Evolutionary conservation across 2,329 filamentous ascomycete species (phyloP).

Genomic region (Paecilomyces niveus): DNA sequence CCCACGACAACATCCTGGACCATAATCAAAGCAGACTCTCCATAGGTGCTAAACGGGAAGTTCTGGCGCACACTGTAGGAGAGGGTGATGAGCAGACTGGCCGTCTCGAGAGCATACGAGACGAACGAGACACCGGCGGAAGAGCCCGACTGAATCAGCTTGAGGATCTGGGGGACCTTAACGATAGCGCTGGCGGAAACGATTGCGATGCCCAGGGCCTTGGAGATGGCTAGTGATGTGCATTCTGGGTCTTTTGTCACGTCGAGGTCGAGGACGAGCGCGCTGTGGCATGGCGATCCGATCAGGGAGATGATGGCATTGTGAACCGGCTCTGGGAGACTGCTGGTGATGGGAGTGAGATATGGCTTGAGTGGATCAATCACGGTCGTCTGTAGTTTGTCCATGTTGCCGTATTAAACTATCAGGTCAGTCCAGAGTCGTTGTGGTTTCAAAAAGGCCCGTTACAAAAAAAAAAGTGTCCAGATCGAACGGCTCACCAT

Average conservation of each 20-base stretch:
- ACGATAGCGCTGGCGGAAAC: slow-evolving; percentile 84
- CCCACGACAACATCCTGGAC: slow-evolving; percentile 89
- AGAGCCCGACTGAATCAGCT: slow-evolving; percentile 74
- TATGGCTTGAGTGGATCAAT: slow-evolving; percentile 38
- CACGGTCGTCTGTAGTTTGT: slow-evolving; percentile 32
- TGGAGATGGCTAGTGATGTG: slow-evolving; percentile 83
- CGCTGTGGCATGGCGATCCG: slow-evolving; percentile 76
- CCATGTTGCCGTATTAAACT: slow-evolving; percentile 22
- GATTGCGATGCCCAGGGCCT: slow-evolving; percentile 88
- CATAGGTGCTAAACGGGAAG: slow-evolving; percentile 94
- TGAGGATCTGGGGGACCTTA: slow-evolving; percentile 95
- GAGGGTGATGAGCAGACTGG: slow-evolving; percentile 77
- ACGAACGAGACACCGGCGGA: slow-evolving; percentile 81
- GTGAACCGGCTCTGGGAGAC: slow-evolving; percentile 66
- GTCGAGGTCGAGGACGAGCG: slow-evolving; percentile 78
- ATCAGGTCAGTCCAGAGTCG: not conserved
- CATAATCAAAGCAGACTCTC: slow-evolving; percentile 87
- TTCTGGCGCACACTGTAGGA: slow-evolving; percentile 87
- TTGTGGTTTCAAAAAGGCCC: not conserved
- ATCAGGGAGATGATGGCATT: slow-evolving; percentile 72
- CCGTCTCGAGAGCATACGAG: slow-evolving; percentile 86
- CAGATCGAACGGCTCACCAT: not conserved
- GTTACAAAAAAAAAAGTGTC: not conserved
- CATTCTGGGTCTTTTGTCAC: slow-evolving; percentile 64
- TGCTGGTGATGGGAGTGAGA: slow-evolving; percentile 62